Base-by-base conservation (phyloP, 306 rosid genomes). In the Benincasa hispida region DNA sequence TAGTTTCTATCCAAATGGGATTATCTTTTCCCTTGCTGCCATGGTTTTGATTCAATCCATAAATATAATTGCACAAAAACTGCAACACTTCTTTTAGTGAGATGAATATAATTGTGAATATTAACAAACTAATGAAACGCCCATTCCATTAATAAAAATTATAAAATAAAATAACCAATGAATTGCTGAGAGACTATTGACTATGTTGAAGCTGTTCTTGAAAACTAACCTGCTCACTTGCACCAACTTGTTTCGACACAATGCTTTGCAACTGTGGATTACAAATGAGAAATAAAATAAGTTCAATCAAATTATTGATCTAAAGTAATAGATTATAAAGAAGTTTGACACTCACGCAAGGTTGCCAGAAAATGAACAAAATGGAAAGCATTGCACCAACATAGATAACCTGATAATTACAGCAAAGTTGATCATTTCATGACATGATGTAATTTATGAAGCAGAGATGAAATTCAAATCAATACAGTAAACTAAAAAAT, bases 221-320 rank as follows among this genome's bases (percentile, higher is more conserved):
- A 69, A 78, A 77, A 22, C 72, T 81, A 27, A 90, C 97, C 94
- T 94, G 97, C 83, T 94, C 97, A 28, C 83, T 83, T 5, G 96
- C 70, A 39, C 93, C 89, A 77, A 87, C 91, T 91, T 91, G 95
- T 87, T 91, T 94, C 4, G 98, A 91, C 56, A 94, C 98, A 55
- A 94, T 90, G 84, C 98, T 90, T 22, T 92, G 88, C 86, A 94
- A 81, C 98, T 94, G 86, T 81, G 76, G 18, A 81, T 79, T 47
- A 80, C 77, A 78, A 56, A 76, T 55, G 59, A 56, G 61, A 32
- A 37, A 60, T n/a, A 50, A 66, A 45, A 47, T 15, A n/a, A 28
- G 41, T 61, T 42, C 22, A 63, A 74, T 77, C 35, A 65, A 37
- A 53, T 72, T 70, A 55, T 32, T 7, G 2, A 69, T 45, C 18